Conservation (phyloP, 1,284 basidiomycete genomes). For the Sanghuangporus sanghuang region DNA sequence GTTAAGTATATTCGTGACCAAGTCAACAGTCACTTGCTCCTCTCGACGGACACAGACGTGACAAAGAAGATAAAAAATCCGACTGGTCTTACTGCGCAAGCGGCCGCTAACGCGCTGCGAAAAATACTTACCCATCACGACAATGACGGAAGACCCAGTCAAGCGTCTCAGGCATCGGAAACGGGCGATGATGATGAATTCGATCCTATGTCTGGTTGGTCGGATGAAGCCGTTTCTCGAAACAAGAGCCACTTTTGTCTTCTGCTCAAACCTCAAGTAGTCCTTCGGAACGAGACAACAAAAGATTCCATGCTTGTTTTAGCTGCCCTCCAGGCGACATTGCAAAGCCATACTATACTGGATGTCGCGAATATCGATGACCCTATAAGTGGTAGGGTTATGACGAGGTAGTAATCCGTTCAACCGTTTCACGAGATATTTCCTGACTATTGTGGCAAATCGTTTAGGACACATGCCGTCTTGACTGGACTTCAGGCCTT, state of each 20-base stretch:
- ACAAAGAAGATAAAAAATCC: slow-evolving; percentile 29
- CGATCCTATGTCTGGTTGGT: slow-evolving; percentile 69
- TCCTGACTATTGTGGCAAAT: background rate
- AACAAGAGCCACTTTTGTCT: slow-evolving; percentile 76
- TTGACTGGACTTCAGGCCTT: slow-evolving; percentile 86
- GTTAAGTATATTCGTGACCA: slow-evolving; percentile 84
- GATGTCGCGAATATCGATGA: slow-evolving; percentile 80
- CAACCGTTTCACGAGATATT: background rate
- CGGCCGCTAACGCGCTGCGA: slow-evolving; percentile 56
- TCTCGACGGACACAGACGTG: slow-evolving; percentile 30
- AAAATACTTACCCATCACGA: slow-evolving; percentile 53
- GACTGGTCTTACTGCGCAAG: slow-evolving; percentile 44
- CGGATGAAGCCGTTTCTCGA: slow-evolving; percentile 55
- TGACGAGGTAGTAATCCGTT: slow-evolving; percentile 61
- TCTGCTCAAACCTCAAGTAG: slow-evolving; percentile 88
- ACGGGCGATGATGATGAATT: slow-evolving; percentile 24
- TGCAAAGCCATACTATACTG: slow-evolving; percentile 79
- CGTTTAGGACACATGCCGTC: slow-evolving; percentile 62
- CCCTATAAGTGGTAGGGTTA: slow-evolving; percentile 79
- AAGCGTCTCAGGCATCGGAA: slow-evolving; percentile 21
- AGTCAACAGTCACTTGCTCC: slow-evolving; percentile 37
- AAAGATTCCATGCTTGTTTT: slow-evolving; percentile 70
- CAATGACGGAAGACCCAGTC: slow-evolving; percentile 33
- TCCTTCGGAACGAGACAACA: slow-evolving; percentile 65
- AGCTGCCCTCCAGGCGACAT: slow-evolving; percentile 77